Base-by-base conservation (phyloP, 805 yeast species). In the Kodamaea kaohsiungensis region DNA sequence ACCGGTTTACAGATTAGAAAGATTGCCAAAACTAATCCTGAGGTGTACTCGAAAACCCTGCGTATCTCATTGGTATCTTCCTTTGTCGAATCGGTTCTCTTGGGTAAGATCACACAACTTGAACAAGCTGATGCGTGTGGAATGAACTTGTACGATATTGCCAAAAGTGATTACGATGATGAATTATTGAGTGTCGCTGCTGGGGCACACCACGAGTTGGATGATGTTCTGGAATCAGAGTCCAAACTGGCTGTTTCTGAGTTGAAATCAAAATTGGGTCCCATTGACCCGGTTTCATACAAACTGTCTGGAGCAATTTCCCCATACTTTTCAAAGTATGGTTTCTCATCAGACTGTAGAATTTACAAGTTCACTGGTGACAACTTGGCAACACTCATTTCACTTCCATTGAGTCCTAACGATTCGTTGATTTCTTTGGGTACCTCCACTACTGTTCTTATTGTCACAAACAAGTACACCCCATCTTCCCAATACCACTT, bases 71-170 rank as follows among this genome's bases (percentile, higher is more conserved):
- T 92, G 46, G 91, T 91, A 1, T 89, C 96, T 1, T 84, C 87
- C 52, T 91, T 91, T 64, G 71, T 91, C 33, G 85, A 93, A 5
- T 82, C 90, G 27, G 72, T 92, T 10, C 75, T 92, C 30, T 69
- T 85, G 43, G 96, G 96, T 8, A 62, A 75, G 52, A 73, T 88
- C 45, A 77, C 87, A 2, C 78, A 80, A 2, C 73, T 90, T 53
- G 98, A 91, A 61, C 86, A 87, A 61, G 84, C 90, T 12, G 98
- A 92, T 70, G 96, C 89, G 1, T 90, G 97, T 71, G 98, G 98
- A 9, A 91, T 91, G 95, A 92, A 92, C 62, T 63, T 91, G 47
- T 91, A 89, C 74, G 92, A 89, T 67, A 80, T 91, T 42, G 58
- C 72, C n/a, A 72, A 80, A 9, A 74, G 78, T 33, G 66, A 76